Evolutionary conservation across 2,329 filamentous ascomycete species (phyloP).

Genomic region (Botrytis elliptica): DNA sequence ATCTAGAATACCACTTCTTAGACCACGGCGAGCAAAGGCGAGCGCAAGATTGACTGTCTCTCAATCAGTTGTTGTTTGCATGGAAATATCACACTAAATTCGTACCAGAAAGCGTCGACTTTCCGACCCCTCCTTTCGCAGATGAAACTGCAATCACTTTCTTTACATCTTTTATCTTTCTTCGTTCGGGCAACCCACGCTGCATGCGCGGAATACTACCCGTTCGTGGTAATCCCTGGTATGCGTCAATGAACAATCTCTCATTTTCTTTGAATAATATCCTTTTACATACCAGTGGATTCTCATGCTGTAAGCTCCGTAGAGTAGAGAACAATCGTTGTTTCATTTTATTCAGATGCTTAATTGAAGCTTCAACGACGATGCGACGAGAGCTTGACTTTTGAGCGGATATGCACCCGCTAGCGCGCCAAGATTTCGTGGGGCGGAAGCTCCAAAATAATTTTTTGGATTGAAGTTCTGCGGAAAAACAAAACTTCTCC

Average conservation of each 20-base stretch:
- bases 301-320: constrained; percentile 69
- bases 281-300: constrained; percentile 66
- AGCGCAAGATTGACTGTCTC: constrained; percentile 73
- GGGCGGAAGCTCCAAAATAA: constrained; percentile 27
- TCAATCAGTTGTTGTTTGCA: constrained; percentile 11
- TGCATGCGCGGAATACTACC: constrained; percentile 73
- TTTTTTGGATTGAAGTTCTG: constrained; percentile 21
- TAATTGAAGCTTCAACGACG: constrained; percentile 21
- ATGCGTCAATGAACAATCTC: constrained; percentile 13
- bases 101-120: constrained; percentile 84
- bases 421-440: constrained; percentile 34
- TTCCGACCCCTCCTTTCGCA: constrained; percentile 96
- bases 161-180: constrained; percentile 77
- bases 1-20: constrained; percentile 84
- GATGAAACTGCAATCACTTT: constrained; percentile 97
- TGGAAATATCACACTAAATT: constrained; percentile 16
- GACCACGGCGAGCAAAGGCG: constrained; percentile 77
- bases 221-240: constrained; percentile 78
- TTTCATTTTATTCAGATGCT: constrained; percentile 36
- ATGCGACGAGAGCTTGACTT: constrained; percentile 16
- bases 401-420: constrained; percentile 28
- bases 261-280: background rate
- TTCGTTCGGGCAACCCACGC: constrained; percentile 75
- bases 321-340: constrained; percentile 54
- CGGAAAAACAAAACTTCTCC: constrained; percentile 27